Base-by-base conservation (phyloP, 192 early-diverging fungal genomes). In the Mortierella hygrophila region DNA sequence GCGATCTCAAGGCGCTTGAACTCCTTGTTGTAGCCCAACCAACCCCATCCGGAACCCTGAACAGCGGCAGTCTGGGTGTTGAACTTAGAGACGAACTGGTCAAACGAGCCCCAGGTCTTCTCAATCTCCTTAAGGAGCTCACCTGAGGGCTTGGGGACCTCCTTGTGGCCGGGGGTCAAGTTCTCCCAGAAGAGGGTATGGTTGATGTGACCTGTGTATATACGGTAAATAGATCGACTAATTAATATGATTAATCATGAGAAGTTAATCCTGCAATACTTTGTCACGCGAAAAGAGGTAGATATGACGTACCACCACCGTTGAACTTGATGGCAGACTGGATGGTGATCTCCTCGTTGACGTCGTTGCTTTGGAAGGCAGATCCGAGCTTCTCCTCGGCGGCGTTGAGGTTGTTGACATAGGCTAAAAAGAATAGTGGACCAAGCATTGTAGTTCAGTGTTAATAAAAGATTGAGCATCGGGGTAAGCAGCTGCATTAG, bases 21-120 rank as follows among this genome's bases (percentile, higher is more conserved):
- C 16, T 82, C 88, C 86, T 95, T 94, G 89, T 99, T 97, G 84
- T 95, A 95, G 38, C 94, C 97, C 88, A 99, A 89, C 98, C 98
- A 99, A n/a, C 95, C 97, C 98, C 98, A 99, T 2, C 98, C 98
- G 37, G 94, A 96, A 65, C 95, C 98, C 90, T 97, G 95, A 74
- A 99, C 95, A 75, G 89, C 96, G 49, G 92, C 97, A 57, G 97
- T 93, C 87, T 91, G 91, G 65, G 92, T 89, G 75, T 95, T 96
- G 82, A 99, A 97, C 83, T 93, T 89, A 60, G 83, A 89, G 41
- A 92, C 89, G 84, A 99, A 95, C 82, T 91, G 88, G n/a, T 95
- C 96, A 69, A 98, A 89, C 38, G 93, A 94, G 23, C 97, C 98
- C 88, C 94, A 99, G 78, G 96, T 91, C 80, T 90, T 84, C 70